These are phyloP conservation scores for Fraxinus americana DNA, from an alignment of 257 asterid species.

Conservation along the genomic window DNA sequence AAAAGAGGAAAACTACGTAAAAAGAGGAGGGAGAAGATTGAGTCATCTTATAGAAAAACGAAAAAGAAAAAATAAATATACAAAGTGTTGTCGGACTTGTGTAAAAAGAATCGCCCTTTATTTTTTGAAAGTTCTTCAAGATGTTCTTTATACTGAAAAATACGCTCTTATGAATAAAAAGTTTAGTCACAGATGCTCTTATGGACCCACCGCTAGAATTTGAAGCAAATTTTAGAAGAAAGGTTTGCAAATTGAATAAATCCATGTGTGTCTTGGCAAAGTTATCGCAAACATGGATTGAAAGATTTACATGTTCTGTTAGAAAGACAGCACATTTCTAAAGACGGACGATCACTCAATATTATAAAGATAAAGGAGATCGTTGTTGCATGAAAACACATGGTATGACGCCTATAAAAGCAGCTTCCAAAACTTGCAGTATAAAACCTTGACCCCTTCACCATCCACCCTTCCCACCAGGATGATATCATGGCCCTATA, in stretches of 20 bases:
- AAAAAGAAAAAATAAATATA: too few species aligned
- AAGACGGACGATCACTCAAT: not conserved
- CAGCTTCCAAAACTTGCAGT: not conserved
- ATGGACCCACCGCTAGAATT: not conserved
- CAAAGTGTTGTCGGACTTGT: too few species aligned
- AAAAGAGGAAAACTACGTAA: too few species aligned
- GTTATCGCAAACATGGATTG: not conserved
- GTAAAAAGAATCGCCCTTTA: not conserved
- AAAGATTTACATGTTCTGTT: not conserved
- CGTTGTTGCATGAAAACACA: not conserved
- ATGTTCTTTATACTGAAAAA: not conserved
- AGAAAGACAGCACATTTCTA: not conserved
- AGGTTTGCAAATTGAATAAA: not conserved
- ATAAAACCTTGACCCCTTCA: not conserved
- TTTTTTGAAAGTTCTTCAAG: not conserved
- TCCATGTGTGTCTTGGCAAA: not conserved
- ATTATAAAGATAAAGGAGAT: not conserved
- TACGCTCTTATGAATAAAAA: not conserved
- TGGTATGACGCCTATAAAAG: not conserved
- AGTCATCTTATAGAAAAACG: not conserved
- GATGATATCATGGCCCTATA: not conserved
- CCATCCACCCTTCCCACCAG: not conserved
- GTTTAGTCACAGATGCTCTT: not conserved
- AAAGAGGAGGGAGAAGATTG: not conserved
- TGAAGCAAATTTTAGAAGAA: not conserved